Evolutionary conservation across 2,329 filamentous ascomycete species (phyloP), one percentile per base, ranked within the genome.

Genomic region (Torrubiella hemipterigena): DNA sequence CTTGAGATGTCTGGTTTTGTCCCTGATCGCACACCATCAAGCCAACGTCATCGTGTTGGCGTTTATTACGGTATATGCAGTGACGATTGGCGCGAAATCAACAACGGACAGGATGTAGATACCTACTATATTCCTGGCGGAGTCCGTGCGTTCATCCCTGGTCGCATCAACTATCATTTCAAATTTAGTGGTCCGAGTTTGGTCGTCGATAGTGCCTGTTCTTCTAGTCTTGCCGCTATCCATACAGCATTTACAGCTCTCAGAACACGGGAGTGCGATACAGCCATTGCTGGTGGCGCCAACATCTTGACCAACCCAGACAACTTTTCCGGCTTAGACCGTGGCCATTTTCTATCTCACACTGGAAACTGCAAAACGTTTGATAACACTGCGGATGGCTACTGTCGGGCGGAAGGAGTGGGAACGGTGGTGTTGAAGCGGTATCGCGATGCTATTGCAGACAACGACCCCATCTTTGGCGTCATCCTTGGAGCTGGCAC

Each of bases 281-380:
- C 80, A 8, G 84, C 82, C 2, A 73, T 86, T 18, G 79, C 82
- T 3, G 84, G 84, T 35, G 84, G 84, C 38, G 60, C 83, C 14
- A 85, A 82, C 30, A 76, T 85, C 37, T 63, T 79, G 55, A 86
- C 81, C 31, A 86, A 85, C 56, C 80, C 82, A 0, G 81, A 87
- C 51, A 82, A 81, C 59, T 84, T 83, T 56, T 67, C 78, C 9
- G 81, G 79, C 42, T 61, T 89, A 7, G 80, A 76, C 47, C 74
- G 80, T 42, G 82, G 80, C 10, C 78, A 84, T 45, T 87, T 89
- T 56, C 58, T 89, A 42, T 83, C 80, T 18, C 79, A 41, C 27
- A 50, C 39, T 1, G 40, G 31, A n/a, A 48, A 61, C 20, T 44
- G 52, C 56, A 80, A 82, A 48, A 84, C 81, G 0, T 87, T 83